Percentiles rank a stretch among this genome's conserved stretches.
These are phyloP conservation scores for Hirschfeldia incana DNA, from an alignment of 345 rosid genomes.

Conservation along the genomic window DNA sequence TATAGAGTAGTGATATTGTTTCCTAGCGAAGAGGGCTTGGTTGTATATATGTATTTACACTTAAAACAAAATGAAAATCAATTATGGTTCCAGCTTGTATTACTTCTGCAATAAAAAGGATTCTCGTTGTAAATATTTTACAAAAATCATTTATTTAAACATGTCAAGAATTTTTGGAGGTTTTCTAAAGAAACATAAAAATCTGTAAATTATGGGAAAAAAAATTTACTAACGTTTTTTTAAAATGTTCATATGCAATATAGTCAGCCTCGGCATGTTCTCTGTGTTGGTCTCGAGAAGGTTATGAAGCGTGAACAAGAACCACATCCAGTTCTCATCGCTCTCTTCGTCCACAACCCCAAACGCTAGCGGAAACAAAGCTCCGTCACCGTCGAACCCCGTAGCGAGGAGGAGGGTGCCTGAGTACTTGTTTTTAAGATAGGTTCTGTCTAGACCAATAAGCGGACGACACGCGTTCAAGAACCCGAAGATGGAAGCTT, in stretches of 20 bases:
- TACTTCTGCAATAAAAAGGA: no score
- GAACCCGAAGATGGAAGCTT: constrained; percentile 95
- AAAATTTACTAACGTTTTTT: no score
- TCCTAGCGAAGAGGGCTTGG: no score
- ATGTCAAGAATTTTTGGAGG: no score
- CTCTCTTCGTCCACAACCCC: constrained; percentile 96
- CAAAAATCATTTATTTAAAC: no score
- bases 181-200: no score
- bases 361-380: constrained; percentile 88
- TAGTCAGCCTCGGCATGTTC: constrained; percentile 97
- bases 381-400: constrained; percentile 96
- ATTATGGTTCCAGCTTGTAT: no score
- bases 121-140: no score
- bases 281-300: constrained; percentile 90
- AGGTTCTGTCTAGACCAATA: constrained; percentile 87
- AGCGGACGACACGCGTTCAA: constrained; percentile 94
- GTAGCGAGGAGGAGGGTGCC: constrained; percentile 96
- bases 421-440: constrained; percentile 84
- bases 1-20: no score
- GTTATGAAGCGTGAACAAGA: constrained; percentile 86
- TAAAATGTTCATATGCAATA: constrained; percentile 41
- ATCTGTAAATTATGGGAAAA: no score
- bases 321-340: constrained; percentile 99
- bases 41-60: no score
- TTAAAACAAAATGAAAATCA: no score